Evolutionary conservation across 208 protist genomes (phyloP).

Genomic region (Trypanosoma cruzi): DNA sequence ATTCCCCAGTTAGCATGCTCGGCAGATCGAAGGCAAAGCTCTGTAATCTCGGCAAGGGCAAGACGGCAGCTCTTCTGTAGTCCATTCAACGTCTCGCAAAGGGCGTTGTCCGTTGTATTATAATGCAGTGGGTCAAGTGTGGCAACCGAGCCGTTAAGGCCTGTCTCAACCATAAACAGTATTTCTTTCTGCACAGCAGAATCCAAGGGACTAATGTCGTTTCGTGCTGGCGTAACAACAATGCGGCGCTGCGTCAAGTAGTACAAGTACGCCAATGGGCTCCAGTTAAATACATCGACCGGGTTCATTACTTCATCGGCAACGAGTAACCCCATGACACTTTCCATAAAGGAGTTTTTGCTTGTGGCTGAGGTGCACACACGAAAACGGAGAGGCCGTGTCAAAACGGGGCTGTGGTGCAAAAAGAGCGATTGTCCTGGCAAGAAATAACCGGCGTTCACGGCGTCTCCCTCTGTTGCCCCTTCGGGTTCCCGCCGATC

Average conservation of each 20-base stretch:
- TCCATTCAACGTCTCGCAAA: constrained; percentile 63
- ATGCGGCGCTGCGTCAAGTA: constrained; percentile 97
- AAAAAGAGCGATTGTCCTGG: constrained; percentile 28
- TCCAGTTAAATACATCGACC: constrained; percentile 84
- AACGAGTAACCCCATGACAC: constrained; percentile 92
- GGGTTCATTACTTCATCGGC: constrained; percentile 96
- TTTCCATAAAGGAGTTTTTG: constrained; percentile 74
- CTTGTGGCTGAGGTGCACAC: constrained; percentile 22
- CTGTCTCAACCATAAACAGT: constrained; percentile 85
- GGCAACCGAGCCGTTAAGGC: constrained; percentile 95
- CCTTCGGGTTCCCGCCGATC: not conserved
- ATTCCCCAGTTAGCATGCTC: constrained; percentile 27
- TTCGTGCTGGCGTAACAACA: constrained; percentile 96
- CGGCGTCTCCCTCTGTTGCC: not conserved
- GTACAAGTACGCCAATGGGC: constrained; percentile 97
- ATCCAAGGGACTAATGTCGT: constrained; percentile 85
- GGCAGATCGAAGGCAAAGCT: constrained; percentile 61
- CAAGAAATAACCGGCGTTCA: constrained; percentile 11
- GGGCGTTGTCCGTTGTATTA: constrained; percentile 66
- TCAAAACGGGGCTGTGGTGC: constrained; percentile 26
- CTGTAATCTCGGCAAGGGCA: constrained; percentile 58
- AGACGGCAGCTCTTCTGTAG: constrained; percentile 47
- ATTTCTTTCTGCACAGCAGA: constrained; percentile 87
- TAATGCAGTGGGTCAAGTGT: constrained; percentile 96
- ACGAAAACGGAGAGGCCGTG: constrained; percentile 39